Evolutionary conservation across 1,139 yeast genomes (phyloP), one percentile per base, ranked within the genome.

Genomic region (Suhomyces kunorum): DNA sequence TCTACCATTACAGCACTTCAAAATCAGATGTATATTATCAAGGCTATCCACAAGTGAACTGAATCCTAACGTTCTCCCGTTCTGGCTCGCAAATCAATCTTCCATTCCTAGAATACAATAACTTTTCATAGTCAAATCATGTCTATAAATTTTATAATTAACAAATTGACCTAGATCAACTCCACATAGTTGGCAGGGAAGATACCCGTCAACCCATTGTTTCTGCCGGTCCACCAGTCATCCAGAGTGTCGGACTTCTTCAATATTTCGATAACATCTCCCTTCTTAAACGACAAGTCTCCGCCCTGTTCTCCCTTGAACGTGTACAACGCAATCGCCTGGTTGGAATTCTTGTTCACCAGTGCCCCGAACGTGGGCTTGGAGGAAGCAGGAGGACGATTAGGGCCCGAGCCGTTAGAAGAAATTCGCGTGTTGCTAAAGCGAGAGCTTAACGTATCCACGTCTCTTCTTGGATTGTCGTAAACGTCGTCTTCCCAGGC

Each of bases 211-310:
- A 65, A 66, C 5, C 95, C 94, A 53, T 85, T 86, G 44, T 81
- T 72, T 58, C 85, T 80, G 14, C 98, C 98, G 0, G 96, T 89
- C 98, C 98, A 92, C 98, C 98, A 92, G 60, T 92, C 98, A 60
- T 92, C 95, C 36, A 81, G 79, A 9, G 96, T 84, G 12, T 85
- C 89, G 11, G 95, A 80, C 61, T 85, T 87, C 62, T 89, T 87
- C 38, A 87, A 68, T 50, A 92, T 85, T 32, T 87, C 85, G 54
- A 92, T 87, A n/a, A 87, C 87, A 62, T 92, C 98, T 42, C 98
- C 98, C 68, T 92, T 92, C 51, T 80, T 83, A 73, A 92, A 92
- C 8, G 95, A 80, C 54, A 92, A 74, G 61, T 92, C 98, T 3
- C 97, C 98, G 28, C 74, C 61, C 66, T 92, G 95, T 63, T 90